These are phyloP conservation scores for Tylopilus sp. DNA, from an alignment of 768 basidiomycete genomes.

Conservation along the genomic window DNA sequence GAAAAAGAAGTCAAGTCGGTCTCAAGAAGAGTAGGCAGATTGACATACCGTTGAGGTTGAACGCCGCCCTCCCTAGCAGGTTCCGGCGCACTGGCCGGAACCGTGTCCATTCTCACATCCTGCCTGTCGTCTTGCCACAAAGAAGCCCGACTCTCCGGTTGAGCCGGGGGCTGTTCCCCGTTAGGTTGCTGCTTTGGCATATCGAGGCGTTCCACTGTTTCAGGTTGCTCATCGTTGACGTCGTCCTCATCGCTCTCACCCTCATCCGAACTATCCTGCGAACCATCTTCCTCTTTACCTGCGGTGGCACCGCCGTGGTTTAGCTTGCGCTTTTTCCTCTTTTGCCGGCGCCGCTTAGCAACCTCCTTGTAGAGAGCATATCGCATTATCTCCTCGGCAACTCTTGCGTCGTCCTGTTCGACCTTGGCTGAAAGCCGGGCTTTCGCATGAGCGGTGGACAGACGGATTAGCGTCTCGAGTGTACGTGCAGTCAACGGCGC, in stretches of 20 bases:
- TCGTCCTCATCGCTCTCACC: conserved; percentile 46
- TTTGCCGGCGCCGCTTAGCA: conserved; percentile 62
- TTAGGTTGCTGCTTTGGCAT: conserved; percentile 38
- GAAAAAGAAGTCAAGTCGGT: not conserved
- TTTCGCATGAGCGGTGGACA: conserved; percentile 97
- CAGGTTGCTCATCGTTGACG: conserved; percentile 36
- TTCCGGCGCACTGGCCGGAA: conserved; percentile 36
- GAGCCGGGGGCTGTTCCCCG: conserved; percentile 23
- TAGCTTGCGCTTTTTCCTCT: conserved; percentile 83
- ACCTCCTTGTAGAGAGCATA: conserved; percentile 99
- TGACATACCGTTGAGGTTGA: conserved; percentile 56
- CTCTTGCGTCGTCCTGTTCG: conserved; percentile 77
- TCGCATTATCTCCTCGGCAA: conserved; percentile 92
- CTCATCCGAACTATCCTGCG: conserved; percentile 33
- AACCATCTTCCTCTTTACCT: conserved; percentile 51
- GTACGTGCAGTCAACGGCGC: conserved; percentile 97
- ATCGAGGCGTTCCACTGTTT: conserved; percentile 45
- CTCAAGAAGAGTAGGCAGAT: conserved; percentile 1
- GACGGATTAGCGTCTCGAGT: conserved; percentile 95
- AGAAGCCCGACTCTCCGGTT: conserved; percentile 45
- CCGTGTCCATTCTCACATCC: conserved; percentile 59
- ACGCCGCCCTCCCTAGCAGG: conserved; percentile 43
- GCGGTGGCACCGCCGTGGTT: conserved; percentile 60
- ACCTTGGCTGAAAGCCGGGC: conserved; percentile 85
- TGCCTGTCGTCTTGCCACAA: conserved; percentile 68